Conservation (phyloP, 768 basidiomycete genomes). For the Ephemerocybe angulata region DNA sequence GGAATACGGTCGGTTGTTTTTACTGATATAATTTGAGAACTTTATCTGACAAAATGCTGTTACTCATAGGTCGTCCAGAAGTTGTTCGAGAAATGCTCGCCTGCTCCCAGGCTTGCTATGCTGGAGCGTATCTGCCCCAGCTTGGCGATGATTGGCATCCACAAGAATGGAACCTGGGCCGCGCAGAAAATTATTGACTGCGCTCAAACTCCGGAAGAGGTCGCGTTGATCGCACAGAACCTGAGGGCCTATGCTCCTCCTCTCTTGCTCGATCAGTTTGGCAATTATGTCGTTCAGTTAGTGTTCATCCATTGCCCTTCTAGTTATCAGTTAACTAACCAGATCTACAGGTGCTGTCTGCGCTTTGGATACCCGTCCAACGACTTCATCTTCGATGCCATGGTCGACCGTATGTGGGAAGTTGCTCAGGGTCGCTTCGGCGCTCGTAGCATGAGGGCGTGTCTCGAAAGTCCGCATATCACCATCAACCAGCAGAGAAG, state of each 20-base stretch:
- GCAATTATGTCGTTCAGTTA: conserved; percentile 91
- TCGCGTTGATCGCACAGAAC: conserved; percentile 79
- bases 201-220: conserved; percentile 82
- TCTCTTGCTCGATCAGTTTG: conserved; percentile 89
- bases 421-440: conserved; percentile 97
- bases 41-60: too few relatives aligned
- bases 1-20: conserved; percentile 73
- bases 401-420: conserved; percentile 98
- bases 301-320: conserved; percentile 22
- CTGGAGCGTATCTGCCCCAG: conserved; percentile 91
- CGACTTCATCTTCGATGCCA: conserved; percentile 96
- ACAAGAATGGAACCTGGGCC: conserved; percentile 99
- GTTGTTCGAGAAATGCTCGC: conserved; percentile 86
- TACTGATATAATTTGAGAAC: too few relatives aligned
- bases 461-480: conserved; percentile 87
- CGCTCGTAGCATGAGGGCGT: conserved; percentile 95
- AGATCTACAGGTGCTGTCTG: conserved; percentile 66
- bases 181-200: conserved; percentile 99
- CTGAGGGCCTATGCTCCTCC: conserved; percentile 90
- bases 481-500: conserved; percentile 90
- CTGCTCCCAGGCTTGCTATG: conserved; percentile 78
- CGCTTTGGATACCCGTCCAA: conserved; percentile 87
- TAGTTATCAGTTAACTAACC: not conserved
- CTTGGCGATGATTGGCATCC: conserved; percentile 95
- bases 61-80: conserved; percentile 98